Evolutionary conservation across 768 basidiomycete species (phyloP).

Genomic region (Lactarius pseudohatsudake): DNA sequence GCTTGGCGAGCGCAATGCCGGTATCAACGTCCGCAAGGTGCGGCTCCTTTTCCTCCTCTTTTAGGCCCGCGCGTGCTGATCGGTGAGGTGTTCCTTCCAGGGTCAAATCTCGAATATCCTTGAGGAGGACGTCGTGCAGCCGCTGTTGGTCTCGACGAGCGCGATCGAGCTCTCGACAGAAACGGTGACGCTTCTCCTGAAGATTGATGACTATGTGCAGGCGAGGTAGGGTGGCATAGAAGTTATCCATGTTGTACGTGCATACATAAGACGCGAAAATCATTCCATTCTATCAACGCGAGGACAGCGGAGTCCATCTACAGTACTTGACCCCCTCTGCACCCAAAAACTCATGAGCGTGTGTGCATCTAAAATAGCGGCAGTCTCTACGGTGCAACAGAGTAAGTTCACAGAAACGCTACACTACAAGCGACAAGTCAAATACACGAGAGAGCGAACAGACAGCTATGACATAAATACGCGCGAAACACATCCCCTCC

Average conservation of each 20-base stretch:
- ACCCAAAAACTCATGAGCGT: not conserved
- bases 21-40: slow-evolving; percentile 98
- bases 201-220: slow-evolving; percentile 94
- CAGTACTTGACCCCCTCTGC: not conserved
- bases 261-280: slow-evolving; percentile 9
- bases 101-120: slow-evolving; percentile 96
- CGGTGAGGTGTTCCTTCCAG: slow-evolving; percentile 33
- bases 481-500: not conserved
- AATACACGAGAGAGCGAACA: slow-evolving; percentile 13
- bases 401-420: slow-evolving; percentile 5
- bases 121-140: slow-evolving; percentile 97
- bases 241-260: slow-evolving; percentile 16
- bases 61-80: not conserved
- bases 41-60: slow-evolving; percentile 25
- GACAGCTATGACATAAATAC: slow-evolving; percentile 11
- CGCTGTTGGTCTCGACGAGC: slow-evolving; percentile 90
- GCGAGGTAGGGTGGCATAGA: slow-evolving; percentile 47
- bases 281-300: slow-evolving; percentile 9
- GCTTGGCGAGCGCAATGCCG: slow-evolving; percentile 89
- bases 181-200: slow-evolving; percentile 92
- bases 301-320: not conserved
- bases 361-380: slow-evolving; percentile 1
- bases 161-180: slow-evolving; percentile 95
- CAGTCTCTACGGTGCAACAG: slow-evolving; percentile 6
- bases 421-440: slow-evolving; percentile 25